Evolutionary conservation across 768 basidiomycete genomes (phyloP).

Genomic region (Suillus variegatus): DNA sequence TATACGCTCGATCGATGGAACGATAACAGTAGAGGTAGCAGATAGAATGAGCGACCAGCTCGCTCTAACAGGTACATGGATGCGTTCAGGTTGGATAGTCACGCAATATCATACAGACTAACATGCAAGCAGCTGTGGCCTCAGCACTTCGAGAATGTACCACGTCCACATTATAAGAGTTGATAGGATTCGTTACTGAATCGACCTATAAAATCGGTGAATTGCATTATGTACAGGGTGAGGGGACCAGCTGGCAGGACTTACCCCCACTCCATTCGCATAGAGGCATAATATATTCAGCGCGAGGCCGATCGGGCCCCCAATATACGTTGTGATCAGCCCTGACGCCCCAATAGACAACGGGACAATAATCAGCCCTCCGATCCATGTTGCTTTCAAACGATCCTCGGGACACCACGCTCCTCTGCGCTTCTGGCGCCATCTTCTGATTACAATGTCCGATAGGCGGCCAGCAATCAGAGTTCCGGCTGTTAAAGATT

Average conservation of each 20-base stretch:
- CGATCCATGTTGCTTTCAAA: conserved; percentile 51
- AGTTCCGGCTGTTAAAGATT: conserved; percentile 49
- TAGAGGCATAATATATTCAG: conserved; percentile 59
- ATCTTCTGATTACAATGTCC: conserved; percentile 50
- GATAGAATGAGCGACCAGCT: conserved; percentile 18
- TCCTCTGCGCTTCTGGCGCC: conserved; percentile 51
- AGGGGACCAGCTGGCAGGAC: conserved; percentile 15
- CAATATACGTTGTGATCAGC: conserved; percentile 50
- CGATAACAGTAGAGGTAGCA: conserved; percentile 40
- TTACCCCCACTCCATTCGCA: conserved; percentile 63
- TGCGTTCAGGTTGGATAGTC: neutral
- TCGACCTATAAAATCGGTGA: conserved; percentile 46
- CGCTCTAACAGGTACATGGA: neutral
- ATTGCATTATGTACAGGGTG: neutral
- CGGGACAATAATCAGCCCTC: conserved; percentile 52
- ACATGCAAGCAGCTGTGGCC: neutral
- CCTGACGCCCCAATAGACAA: conserved; percentile 51
- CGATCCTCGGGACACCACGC: conserved; percentile 72
- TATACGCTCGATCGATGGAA: conserved; percentile 51
- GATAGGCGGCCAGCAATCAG: conserved; percentile 60
- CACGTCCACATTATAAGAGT: conserved; percentile 41
- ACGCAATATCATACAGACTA: neutral
- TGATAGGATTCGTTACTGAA: conserved; percentile 52
- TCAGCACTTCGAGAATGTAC: neutral
- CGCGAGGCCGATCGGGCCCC: conserved; percentile 48